Percentiles rank a stretch among this genome's conserved stretches.
These are phyloP conservation scores for Beauveria rudraprayagi DNA, from an alignment of 2,329 filamentous ascomycete species.

Conservation along the genomic window DNA sequence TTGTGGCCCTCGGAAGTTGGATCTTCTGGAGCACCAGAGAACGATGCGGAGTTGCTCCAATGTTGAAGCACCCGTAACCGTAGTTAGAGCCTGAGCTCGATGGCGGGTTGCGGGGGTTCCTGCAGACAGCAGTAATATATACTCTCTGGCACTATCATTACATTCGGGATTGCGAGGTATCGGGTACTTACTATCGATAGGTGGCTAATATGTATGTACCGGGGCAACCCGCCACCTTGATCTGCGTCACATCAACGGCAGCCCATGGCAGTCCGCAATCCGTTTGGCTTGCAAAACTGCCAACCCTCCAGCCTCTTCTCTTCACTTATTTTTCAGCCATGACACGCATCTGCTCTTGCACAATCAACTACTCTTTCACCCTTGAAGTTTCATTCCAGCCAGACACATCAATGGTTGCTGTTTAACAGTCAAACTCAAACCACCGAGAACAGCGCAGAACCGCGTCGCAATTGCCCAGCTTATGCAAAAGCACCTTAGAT, in stretches of 20 bases:
- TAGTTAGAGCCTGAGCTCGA: background rate
- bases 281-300: conserved; percentile 1
- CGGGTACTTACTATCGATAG: conserved; percentile 1
- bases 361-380: background rate
- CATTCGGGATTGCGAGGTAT: background rate
- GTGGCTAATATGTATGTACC: conserved; percentile 12
- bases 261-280: background rate
- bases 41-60: background rate
- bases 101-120: conserved; percentile 4
- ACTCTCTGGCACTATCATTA: background rate
- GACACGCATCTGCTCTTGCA: conserved; percentile 1
- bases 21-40: background rate
- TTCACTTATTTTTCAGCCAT: conserved; percentile 8
- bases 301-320: background rate
- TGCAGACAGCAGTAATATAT: background rate
- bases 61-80: background rate
- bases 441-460: background rate
- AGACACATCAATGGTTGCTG: background rate
- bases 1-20: background rate
- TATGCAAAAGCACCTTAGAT: background rate
- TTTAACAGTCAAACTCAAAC: background rate
- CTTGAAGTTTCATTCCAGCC: background rate
- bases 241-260: conserved; percentile 11
- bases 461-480: background rate
- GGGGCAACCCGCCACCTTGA: conserved; percentile 12